These are phyloP conservation scores for Raffaelea arxii DNA, from an alignment of 2,329 filamentous ascomycete genomes.

Conservation along the genomic window DNA sequence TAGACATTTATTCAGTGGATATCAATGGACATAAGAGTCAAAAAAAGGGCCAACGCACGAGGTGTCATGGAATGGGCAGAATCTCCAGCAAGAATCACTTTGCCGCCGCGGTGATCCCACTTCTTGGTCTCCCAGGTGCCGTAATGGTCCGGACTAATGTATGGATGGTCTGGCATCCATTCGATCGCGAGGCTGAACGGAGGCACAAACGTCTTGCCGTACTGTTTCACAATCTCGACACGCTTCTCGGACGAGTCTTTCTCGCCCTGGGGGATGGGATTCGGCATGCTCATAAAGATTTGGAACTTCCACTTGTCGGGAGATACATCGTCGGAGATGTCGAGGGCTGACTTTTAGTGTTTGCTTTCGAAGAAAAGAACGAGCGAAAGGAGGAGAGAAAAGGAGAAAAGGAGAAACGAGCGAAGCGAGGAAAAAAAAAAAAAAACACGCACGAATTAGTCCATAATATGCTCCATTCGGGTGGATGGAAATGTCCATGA, in stretches of 20 bases:
- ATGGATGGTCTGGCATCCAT: conserved; percentile 1
- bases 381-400: background rate
- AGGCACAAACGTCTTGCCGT: conserved; percentile 1
- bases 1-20: too few relatives aligned
- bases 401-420: too few relatives aligned
- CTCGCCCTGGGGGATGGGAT: background rate
- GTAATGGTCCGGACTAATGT: conserved; percentile 5
- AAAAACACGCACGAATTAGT: conserved; percentile 1
- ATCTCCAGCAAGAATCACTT: conserved; percentile 3
- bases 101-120: conserved; percentile 4
- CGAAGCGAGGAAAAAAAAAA: background rate
- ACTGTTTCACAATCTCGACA: conserved; percentile 1
- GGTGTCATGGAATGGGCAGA: conserved; percentile 5
- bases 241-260: background rate
- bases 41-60: background rate
- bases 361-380: background rate
- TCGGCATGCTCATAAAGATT: conserved; percentile 5
- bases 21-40: too few relatives aligned
- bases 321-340: conserved; percentile 1
- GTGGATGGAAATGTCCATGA: conserved; percentile 5
- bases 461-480: conserved; percentile 3
- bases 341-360: background rate
- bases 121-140: conserved; percentile 3
- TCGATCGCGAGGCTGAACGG: conserved; percentile 2
- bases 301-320: conserved; percentile 5